These are phyloP conservation scores for Aspergillus niger DNA, from an alignment of 2,329 filamentous ascomycete genomes.

Conservation along the genomic window DNA sequence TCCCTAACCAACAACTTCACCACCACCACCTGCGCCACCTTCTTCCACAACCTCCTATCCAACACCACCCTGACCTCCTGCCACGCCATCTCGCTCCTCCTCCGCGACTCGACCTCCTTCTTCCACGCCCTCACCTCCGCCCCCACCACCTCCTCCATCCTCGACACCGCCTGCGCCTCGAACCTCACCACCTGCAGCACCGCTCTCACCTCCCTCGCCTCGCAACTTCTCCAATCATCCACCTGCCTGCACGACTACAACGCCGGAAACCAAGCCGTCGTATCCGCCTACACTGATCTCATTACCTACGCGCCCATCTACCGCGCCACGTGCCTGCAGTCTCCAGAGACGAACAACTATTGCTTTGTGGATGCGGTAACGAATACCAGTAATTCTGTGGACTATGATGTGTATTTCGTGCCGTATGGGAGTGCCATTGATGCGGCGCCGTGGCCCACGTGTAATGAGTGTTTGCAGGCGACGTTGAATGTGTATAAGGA, in stretches of 20 bases:
- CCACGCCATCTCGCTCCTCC: constrained; percentile 79
- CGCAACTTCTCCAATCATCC: constrained; percentile 60
- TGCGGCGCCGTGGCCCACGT: constrained; percentile 63
- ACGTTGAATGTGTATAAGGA: constrained; percentile 80
- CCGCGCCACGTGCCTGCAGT: constrained; percentile 75
- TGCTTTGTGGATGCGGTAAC: constrained; percentile 81
- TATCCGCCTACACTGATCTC: constrained; percentile 74
- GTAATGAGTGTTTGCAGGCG: constrained; percentile 72
- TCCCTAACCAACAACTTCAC: constrained; percentile 65
- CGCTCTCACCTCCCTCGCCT: constrained; percentile 66
- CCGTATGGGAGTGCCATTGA: constrained; percentile 70
- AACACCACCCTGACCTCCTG: constrained; percentile 71
- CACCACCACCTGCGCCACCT: constrained; percentile 47
- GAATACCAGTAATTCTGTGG: constrained; percentile 68
- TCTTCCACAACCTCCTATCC: constrained; percentile 68
- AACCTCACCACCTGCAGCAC: constrained; percentile 65
- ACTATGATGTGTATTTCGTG: constrained; percentile 82
- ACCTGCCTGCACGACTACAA: constrained; percentile 74
- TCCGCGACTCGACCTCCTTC: constrained; percentile 82
- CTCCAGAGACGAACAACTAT: constrained; percentile 67
- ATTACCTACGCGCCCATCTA: constrained; percentile 77
- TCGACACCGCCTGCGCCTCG: constrained; percentile 76
- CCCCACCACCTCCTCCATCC: constrained; percentile 70
- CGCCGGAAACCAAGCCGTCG: constrained; percentile 67
- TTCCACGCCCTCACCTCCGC: constrained; percentile 76